Percentiles rank a stretch among this genome's conserved stretches.
Conservation (phyloP, 1,284 basidiomycete species). For the Boletellus sp. region DNA sequence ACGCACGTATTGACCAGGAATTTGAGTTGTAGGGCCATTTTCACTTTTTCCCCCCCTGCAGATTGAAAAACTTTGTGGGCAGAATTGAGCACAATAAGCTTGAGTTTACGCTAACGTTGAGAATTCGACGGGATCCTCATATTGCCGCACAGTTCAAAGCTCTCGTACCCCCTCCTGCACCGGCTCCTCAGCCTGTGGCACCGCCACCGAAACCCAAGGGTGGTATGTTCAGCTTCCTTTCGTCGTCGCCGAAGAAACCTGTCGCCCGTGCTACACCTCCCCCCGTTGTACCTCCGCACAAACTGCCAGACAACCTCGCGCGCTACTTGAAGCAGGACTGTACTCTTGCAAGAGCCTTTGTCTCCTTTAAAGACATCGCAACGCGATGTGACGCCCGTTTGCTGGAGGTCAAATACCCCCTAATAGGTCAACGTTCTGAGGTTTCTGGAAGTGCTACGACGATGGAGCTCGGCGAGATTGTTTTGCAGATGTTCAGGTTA, state of each 20-base stretch:
- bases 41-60: not conserved
- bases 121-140: conserved; percentile 80
- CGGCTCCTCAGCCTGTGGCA: conserved; percentile 41
- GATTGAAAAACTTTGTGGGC: conserved; percentile 3
- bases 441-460: conserved; percentile 52
- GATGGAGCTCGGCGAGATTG: conserved; percentile 72
- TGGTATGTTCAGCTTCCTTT: conserved; percentile 75
- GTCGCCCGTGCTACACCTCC: conserved; percentile 38
- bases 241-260: conserved; percentile 70
- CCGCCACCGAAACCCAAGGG: conserved; percentile 49
- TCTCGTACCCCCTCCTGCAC: conserved; percentile 43
- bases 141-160: conserved; percentile 72
- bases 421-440: conserved; percentile 73
- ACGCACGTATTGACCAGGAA: conserved; percentile 82
- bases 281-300: conserved; percentile 31
- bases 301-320: conserved; percentile 67
- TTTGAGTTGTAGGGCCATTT: conserved; percentile 77
- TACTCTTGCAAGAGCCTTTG: conserved; percentile 76
- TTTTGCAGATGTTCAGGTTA: conserved; percentile 85
- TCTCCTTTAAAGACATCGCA: conserved; percentile 84
- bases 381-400: conserved; percentile 76
- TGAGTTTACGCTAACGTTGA: conserved; percentile 85
- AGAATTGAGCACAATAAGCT: conserved; percentile 87
- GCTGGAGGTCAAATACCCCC: conserved; percentile 80
- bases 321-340: conserved; percentile 80